A percentile compares a stretch with the other conserved stretches of the same genome.
Conservation (phyloP, 495 filamentous ascomycete species). For the Penicillium nucicola region DNA sequence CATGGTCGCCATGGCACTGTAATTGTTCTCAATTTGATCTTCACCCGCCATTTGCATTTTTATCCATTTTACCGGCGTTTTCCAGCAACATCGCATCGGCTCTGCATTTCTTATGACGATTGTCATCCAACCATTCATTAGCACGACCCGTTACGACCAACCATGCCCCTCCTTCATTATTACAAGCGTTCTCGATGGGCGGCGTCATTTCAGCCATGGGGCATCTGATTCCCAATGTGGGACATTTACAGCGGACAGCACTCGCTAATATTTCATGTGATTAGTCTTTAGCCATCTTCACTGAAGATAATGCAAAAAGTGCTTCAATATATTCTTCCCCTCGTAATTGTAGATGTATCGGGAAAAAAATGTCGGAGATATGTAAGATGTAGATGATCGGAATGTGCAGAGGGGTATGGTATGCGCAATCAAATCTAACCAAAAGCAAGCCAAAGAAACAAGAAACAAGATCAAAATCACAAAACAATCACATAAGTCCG, state of each 20-base stretch:
- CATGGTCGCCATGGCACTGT: slow-evolving; percentile 38
- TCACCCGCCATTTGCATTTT: background rate
- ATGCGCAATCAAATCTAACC: slow-evolving; percentile 2
- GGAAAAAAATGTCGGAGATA: background rate
- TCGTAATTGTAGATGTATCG: background rate
- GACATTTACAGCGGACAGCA: slow-evolving; percentile 8
- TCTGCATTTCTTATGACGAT: slow-evolving; percentile 8
- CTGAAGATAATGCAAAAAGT: slow-evolving; percentile 5
- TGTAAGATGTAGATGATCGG: slow-evolving; percentile 14
- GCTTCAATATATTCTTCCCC: background rate
- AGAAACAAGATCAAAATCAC: slow-evolving; percentile 1
- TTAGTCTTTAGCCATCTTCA: slow-evolving; percentile 6
- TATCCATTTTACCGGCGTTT: slow-evolving; percentile 3
- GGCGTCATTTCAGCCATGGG: background rate
- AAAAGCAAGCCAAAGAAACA: background rate
- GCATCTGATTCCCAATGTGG: background rate
- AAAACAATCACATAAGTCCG: background rate
- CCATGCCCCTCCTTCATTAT: slow-evolving; percentile 21
- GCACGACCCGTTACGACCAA: slow-evolving; percentile 9
- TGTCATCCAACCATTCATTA: slow-evolving; percentile 27
- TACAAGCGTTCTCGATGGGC: slow-evolving; percentile 6
- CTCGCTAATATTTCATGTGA: slow-evolving; percentile 8
- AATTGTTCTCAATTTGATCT: slow-evolving; percentile 1
- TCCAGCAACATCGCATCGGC: slow-evolving; percentile 13
- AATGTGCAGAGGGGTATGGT: slow-evolving; percentile 20